Evolutionary conservation across 2,329 filamentous ascomycete genomes (phyloP).

Genomic region (Pseudocercospora fijiensis): DNA sequence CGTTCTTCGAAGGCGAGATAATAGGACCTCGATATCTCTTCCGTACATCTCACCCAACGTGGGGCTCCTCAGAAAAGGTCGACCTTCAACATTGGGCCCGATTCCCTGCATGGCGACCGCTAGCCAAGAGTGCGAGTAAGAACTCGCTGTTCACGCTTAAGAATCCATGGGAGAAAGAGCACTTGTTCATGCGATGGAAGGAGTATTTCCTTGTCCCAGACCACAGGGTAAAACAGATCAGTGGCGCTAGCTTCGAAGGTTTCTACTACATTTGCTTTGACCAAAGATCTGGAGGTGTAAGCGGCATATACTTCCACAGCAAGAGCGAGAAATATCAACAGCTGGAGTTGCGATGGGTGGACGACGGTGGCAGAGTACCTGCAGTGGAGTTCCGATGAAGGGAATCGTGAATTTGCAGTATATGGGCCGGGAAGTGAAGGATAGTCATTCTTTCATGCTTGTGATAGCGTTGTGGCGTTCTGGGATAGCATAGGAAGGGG

Average conservation of each 20-base stretch:
- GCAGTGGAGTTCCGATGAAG: conserved; percentile 83
- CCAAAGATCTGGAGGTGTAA: conserved; percentile 79
- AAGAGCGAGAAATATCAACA: conserved; percentile 99
- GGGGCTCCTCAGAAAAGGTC: conserved; percentile 89
- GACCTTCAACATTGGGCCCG: conserved; percentile 92
- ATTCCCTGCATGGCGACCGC: conserved; percentile 81
- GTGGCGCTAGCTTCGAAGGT: conserved; percentile 92
- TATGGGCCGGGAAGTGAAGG: neutral
- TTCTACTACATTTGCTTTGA: conserved; percentile 99
- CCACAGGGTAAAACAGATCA: conserved; percentile 85
- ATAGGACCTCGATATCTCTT: conserved; percentile 96
- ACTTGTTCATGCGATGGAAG: conserved; percentile 99
- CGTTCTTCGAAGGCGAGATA: conserved; percentile 97
- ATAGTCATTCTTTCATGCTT: conserved; percentile 9
- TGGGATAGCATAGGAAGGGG: neutral
- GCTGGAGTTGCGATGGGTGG: conserved; percentile 83
- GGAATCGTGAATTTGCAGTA: neutral
- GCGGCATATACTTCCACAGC: conserved; percentile 94
- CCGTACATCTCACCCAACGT: conserved; percentile 80
- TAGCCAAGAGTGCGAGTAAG: conserved; percentile 62
- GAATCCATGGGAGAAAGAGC: conserved; percentile 75
- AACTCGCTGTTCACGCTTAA: conserved; percentile 58
- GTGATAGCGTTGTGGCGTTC: conserved; percentile 30
- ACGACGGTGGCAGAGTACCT: conserved; percentile 77
- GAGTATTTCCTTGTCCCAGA: conserved; percentile 97